Evolutionary conservation across 495 filamentous ascomycete genomes (phyloP).

Genomic region (Daldinia decipiens): DNA sequence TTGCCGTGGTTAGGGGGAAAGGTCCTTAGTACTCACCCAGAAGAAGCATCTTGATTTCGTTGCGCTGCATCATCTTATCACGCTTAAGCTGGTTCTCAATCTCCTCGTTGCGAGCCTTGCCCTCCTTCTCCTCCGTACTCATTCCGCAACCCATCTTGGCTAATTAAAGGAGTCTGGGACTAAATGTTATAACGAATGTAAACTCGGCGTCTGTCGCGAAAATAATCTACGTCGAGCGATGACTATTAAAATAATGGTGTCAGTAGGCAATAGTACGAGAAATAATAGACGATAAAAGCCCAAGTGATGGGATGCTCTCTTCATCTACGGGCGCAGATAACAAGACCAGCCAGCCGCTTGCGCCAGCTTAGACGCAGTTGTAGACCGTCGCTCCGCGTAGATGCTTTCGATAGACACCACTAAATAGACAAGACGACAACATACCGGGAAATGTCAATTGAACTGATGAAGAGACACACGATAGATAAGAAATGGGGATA

Average conservation of each 20-base stretch:
- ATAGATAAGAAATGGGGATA: slow-evolving; percentile 43
- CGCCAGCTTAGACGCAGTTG: slow-evolving; percentile 15
- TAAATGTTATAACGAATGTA: slow-evolving; percentile 38
- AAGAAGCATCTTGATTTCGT: slow-evolving; percentile 99
- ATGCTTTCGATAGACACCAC: not conserved
- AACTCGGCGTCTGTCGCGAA: slow-evolving; percentile 21
- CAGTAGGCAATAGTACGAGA: slow-evolving; percentile 10
- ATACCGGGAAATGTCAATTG: slow-evolving; percentile 44
- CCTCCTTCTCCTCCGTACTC: slow-evolving; percentile 99
- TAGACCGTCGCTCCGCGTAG: not conserved
- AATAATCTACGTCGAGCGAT: slow-evolving; percentile 9
- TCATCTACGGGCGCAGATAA: slow-evolving; percentile 7
- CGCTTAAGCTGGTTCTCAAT: slow-evolving; percentile 98
- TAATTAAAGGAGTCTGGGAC: slow-evolving; percentile 38
- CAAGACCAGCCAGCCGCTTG: slow-evolving; percentile 17
- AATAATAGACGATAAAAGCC: not conserved
- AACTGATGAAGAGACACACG: slow-evolving; percentile 27
- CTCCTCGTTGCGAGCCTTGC: slow-evolving; percentile 98
- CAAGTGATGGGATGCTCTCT: not conserved
- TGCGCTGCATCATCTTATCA: slow-evolving; percentile 94
- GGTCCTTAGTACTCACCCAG: slow-evolving; percentile 72
- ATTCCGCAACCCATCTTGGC: slow-evolving; percentile 98
- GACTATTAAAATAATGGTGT: slow-evolving; percentile 17
- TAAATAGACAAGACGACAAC: slow-evolving; percentile 30
- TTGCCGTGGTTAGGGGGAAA: slow-evolving; percentile 19